A percentile compares a stretch with the other conserved stretches of the same genome.
Evolutionary conservation across 345 rosid genomes (phyloP).

Genomic region (thale cress (Arabidopsis thaliana)): DNA sequence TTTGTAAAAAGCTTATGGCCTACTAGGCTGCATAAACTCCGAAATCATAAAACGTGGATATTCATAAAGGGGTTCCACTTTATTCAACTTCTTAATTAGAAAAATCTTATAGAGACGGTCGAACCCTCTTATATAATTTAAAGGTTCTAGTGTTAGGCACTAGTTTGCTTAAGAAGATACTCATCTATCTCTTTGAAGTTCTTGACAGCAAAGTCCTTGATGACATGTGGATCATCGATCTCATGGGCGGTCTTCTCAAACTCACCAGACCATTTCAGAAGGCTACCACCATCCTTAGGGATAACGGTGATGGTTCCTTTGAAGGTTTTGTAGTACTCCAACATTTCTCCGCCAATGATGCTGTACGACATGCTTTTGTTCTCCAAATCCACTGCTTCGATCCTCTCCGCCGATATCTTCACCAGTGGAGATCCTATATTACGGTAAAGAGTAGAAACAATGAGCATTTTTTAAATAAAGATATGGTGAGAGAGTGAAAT

Average conservation of each 20-base stretch:
- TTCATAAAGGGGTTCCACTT: slow-evolving; percentile 27
- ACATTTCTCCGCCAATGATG: slow-evolving; percentile 76
- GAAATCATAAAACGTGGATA: neutral
- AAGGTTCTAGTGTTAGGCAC: neutral
- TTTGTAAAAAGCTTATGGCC: neutral
- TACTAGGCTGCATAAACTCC: neutral
- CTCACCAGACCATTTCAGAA: slow-evolving; percentile 77
- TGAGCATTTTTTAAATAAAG: neutral
- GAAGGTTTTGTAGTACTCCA: slow-evolving; percentile 79
- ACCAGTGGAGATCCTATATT: slow-evolving; percentile 71
- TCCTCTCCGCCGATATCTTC: slow-evolving; percentile 72
- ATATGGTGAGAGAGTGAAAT: neutral
- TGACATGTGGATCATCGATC: slow-evolving; percentile 65
- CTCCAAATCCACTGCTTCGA: slow-evolving; percentile 68
- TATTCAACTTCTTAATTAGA: slow-evolving; percentile 23
- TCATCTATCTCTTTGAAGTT: slow-evolving; percentile 84
- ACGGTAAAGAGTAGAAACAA: neutral
- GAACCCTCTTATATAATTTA: neutral
- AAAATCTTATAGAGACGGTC: neutral
- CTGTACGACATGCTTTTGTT: slow-evolving; percentile 59
- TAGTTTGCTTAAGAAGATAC: slow-evolving; percentile 49
- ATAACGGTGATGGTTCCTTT: slow-evolving; percentile 53
- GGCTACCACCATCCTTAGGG: slow-evolving; percentile 80
- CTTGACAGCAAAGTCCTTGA: slow-evolving; percentile 76
- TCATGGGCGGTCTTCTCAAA: slow-evolving; percentile 78